Conservation (phyloP, 768 basidiomycete species). For the Macrocybe gigantea region DNA sequence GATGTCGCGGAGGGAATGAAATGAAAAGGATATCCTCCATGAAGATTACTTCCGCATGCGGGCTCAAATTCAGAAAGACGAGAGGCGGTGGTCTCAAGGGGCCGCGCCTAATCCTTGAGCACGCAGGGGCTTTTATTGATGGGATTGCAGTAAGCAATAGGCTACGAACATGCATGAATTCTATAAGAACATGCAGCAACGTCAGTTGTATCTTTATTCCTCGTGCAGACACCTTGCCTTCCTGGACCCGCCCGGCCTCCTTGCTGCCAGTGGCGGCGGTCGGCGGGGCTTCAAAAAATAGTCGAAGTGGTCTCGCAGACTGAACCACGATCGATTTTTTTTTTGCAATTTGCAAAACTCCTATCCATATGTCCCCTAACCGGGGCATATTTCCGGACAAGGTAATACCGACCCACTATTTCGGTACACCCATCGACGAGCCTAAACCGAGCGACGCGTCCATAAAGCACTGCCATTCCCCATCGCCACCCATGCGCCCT, state of each 20-base stretch:
- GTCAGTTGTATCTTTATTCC: not conserved
- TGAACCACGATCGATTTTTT: slow-evolving; percentile 46
- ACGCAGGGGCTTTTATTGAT: too few species aligned
- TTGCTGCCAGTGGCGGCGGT: slow-evolving; percentile 1
- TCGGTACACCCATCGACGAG: slow-evolving; percentile 31
- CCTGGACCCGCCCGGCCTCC: not conserved
- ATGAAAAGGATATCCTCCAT: slow-evolving; percentile 19
- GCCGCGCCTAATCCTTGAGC: not conserved
- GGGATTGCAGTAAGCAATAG: too few species aligned
- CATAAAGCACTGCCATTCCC: too few species aligned
- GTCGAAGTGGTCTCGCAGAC: slow-evolving; percentile 9
- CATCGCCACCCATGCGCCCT: too few species aligned
- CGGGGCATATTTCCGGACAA: slow-evolving; percentile 25
- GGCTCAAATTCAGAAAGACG: slow-evolving; percentile 10
- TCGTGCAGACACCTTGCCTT: not conserved
- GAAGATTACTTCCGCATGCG: slow-evolving; percentile 33
- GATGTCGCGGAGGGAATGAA: slow-evolving; percentile 32
- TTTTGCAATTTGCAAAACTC: slow-evolving; percentile 17
- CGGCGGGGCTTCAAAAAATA: slow-evolving; percentile 8
- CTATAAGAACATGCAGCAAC: not conserved
- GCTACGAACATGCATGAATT: too few species aligned
- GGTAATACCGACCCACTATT: slow-evolving; percentile 28
- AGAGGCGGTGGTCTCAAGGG: slow-evolving; percentile 5
- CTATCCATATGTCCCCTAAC: slow-evolving; percentile 14
- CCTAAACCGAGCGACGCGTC: slow-evolving; percentile 16